These are phyloP conservation scores for Emericellopsis terricola DNA, from an alignment of 495 filamentous ascomycete species.

Conservation along the genomic window DNA sequence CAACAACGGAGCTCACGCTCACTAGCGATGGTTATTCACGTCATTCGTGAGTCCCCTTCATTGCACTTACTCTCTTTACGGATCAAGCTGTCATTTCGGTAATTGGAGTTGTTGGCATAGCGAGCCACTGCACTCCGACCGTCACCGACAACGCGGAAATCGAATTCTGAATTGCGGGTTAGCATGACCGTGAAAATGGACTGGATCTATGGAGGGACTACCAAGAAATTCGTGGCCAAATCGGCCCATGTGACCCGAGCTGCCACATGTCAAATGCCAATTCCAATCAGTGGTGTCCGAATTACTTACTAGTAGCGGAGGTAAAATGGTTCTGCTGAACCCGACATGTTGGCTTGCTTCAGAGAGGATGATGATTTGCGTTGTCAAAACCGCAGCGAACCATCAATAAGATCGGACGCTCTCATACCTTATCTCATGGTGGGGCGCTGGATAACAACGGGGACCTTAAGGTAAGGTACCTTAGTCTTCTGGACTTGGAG, in stretches of 20 bases:
- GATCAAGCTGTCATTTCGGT: slow-evolving; percentile 95
- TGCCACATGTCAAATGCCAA: slow-evolving; percentile 6
- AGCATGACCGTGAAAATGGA: too few relatives aligned
- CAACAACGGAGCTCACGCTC: slow-evolving; percentile 86
- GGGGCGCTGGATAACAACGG: too few relatives aligned
- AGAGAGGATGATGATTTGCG: too few relatives aligned
- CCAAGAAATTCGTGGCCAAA: slow-evolving; percentile 98
- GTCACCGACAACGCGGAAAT: slow-evolving; percentile 83
- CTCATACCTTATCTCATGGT: background rate
- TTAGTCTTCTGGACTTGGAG: too few relatives aligned
- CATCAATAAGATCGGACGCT: too few relatives aligned
- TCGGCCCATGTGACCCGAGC: slow-evolving; percentile 92
- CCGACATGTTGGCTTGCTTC: too few relatives aligned
- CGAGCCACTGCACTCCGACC: slow-evolving; percentile 88
- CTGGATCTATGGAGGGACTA: too few relatives aligned
- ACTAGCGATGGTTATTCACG: slow-evolving; percentile 30
- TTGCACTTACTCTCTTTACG: slow-evolving; percentile 87
- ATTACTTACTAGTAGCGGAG: slow-evolving; percentile 91
- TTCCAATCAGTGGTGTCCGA: background rate
- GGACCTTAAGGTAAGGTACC: too few relatives aligned
- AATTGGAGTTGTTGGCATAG: slow-evolving; percentile 99
- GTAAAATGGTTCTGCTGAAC: slow-evolving; percentile 64
- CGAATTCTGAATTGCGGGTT: slow-evolving; percentile 52
- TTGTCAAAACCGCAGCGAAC: too few relatives aligned
- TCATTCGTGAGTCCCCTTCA: background rate